A percentile compares a stretch with the other conserved stretches of the same genome.
These are phyloP conservation scores for Rhodosporidiobolus sp. DNA, from an alignment of 768 basidiomycete species.

Conservation along the genomic window DNA sequence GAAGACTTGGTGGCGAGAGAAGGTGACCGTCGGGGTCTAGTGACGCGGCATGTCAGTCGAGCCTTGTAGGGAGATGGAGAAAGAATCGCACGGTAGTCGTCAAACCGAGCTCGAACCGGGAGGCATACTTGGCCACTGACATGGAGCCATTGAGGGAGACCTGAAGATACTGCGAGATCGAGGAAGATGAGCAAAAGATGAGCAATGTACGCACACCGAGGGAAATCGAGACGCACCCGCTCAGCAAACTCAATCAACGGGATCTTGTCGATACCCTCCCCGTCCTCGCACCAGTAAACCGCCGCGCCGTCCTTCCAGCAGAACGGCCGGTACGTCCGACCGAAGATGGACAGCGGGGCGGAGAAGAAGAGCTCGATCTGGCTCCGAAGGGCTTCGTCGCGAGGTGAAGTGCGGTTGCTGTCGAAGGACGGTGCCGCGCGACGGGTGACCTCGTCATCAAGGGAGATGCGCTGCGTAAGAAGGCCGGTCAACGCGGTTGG, in stretches of 20 bases:
- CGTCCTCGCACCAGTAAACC: conserved; percentile 28
- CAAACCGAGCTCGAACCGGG: conserved; percentile 34
- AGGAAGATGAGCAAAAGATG: not conserved
- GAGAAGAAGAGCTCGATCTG: conserved; percentile 9
- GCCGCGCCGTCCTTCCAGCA: conserved; percentile 34
- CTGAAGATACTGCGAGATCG: conserved; percentile 20
- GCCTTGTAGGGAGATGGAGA: accelerated
- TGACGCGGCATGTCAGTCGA: too few relatives aligned
- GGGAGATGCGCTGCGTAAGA: conserved; percentile 14
- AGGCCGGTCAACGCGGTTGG: not conserved
- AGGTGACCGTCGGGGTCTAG: conserved; percentile 29
- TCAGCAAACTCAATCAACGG: conserved; percentile 21
- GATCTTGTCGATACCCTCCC: conserved; percentile 7
- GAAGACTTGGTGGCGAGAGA: conserved; percentile 16
- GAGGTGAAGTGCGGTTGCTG: not conserved
- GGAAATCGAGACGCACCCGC: not conserved
- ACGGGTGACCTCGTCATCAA: conserved; percentile 16
- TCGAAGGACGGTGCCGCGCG: conserved; percentile 1
- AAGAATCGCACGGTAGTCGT: conserved; percentile 17
- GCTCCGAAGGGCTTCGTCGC: not conserved
- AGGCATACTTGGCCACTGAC: conserved; percentile 33
- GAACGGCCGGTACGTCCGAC: conserved; percentile 16
- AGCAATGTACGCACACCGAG: not conserved
- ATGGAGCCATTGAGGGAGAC: conserved; percentile 16
- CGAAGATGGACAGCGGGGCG: conserved; percentile 19